Conservation (phyloP, 129 eudicot species). For the Scalesia atractyloides region DNA sequence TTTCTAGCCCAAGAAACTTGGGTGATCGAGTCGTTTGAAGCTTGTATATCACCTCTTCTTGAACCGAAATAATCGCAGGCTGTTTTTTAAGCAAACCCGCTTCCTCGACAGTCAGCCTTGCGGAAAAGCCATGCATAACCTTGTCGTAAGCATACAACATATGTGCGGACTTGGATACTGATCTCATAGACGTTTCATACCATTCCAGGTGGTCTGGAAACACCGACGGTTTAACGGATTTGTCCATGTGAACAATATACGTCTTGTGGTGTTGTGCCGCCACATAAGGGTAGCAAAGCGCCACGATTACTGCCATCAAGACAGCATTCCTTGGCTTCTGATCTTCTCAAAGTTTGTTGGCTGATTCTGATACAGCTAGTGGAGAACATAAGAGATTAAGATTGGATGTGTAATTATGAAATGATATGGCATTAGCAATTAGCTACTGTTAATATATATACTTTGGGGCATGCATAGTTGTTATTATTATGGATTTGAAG, state of each 20-base stretch:
- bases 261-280: slow-evolving; percentile 47
- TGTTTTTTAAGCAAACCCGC: slow-evolving; percentile 48
- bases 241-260: slow-evolving; percentile 77
- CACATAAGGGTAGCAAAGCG: slow-evolving; percentile 20
- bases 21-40: slow-evolving; percentile 85
- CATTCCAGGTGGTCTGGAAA: slow-evolving; percentile 58
- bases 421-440: background rate
- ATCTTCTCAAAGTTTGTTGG: slow-evolving; percentile 1
- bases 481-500: slow-evolving; percentile 28
- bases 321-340: slow-evolving; percentile 31
- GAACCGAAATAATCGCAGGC: slow-evolving; percentile 54
- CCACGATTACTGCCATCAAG: slow-evolving; percentile 34
- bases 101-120: slow-evolving; percentile 52
- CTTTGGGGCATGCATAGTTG: slow-evolving; percentile 5
- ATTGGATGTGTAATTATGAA: background rate
- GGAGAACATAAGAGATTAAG: background rate
- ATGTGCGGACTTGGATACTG: slow-evolving; percentile 47
- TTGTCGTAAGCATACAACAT: slow-evolving; percentile 68
- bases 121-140: slow-evolving; percentile 74
- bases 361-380: background rate
- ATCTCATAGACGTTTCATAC: slow-evolving; percentile 60
- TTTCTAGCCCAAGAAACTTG: slow-evolving; percentile 61
- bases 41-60: slow-evolving; percentile 53
- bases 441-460: background rate
- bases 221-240: slow-evolving; percentile 49